Conservation (phyloP, 2,329 filamentous ascomycete species). For the Elsinoe perseae region DNA sequence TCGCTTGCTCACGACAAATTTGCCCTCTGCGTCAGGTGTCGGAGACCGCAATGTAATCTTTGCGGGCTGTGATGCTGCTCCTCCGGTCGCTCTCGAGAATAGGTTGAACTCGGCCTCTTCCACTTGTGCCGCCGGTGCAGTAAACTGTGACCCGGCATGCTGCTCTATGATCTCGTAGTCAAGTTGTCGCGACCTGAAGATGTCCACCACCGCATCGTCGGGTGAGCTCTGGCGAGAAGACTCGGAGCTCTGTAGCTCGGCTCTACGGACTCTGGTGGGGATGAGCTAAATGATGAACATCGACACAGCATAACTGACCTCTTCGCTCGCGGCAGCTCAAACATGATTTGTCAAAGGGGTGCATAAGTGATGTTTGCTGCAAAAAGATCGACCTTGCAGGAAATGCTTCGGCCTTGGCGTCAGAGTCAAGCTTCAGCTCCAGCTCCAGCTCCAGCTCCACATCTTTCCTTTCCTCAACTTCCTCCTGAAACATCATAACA, state of each 20-base stretch:
- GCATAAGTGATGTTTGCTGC: background rate
- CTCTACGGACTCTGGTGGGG: conserved; percentile 5
- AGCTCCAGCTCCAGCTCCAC: background rate
- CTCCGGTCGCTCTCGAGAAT: conserved; percentile 21
- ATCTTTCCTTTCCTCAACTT: background rate
- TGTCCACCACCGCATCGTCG: conserved; percentile 1
- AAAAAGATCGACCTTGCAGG: background rate
- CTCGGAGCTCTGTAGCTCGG: conserved; percentile 1
- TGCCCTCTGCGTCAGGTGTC: conserved; percentile 18
- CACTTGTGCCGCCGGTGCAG: conserved; percentile 18
- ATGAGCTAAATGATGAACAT: background rate
- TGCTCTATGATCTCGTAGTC: conserved; percentile 10
- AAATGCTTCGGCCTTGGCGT: conserved; percentile 4
- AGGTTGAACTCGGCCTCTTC: conserved; percentile 26
- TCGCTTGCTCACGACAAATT: conserved; percentile 19
- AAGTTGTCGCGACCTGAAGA: conserved; percentile 1
- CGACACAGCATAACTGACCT: background rate
- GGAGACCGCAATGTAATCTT: conserved; percentile 24
- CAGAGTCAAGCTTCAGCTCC: background rate
- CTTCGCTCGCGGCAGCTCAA: conserved; percentile 6
- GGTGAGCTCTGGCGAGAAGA: conserved; percentile 8
- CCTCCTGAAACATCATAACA: background rate
- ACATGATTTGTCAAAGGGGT: background rate
- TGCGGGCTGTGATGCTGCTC: conserved; percentile 11
- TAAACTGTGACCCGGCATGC: background rate